phyloP scores from a whole-genome alignment of 164 flowering plant genomes.

The Umbilicus rupestris region DNA sequence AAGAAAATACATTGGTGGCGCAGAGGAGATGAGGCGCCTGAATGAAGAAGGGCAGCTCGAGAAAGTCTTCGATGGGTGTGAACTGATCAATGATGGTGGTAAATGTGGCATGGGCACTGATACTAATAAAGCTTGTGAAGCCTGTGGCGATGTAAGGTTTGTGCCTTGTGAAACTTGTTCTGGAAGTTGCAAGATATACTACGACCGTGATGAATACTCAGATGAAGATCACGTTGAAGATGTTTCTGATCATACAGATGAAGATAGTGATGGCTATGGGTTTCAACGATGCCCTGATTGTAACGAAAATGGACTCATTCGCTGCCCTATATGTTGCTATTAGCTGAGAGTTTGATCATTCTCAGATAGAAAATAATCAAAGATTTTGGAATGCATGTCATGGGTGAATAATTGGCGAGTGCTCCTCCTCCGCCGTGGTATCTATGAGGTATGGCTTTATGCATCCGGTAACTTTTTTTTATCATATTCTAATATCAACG shows the following conservation, averaged over 20 bases:
- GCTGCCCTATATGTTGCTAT: conserved; percentile 63
- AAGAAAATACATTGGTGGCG: conserved; percentile 60
- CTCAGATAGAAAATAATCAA: neutral
- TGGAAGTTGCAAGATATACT: conserved; percentile 81
- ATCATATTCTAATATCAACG: no score
- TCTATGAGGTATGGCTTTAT: neutral
- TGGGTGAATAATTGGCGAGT: neutral
- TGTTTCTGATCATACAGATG: conserved; percentile 9
- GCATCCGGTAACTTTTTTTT: neutral
- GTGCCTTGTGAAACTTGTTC: conserved; percentile 75
- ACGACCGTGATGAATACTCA: conserved; percentile 32
- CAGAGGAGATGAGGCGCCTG: conserved; percentile 53
- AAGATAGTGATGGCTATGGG: conserved; percentile 13
- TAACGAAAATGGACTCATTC: conserved; percentile 73
- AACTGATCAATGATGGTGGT: conserved; percentile 30
- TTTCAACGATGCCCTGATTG: conserved; percentile 76
- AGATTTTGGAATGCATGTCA: neutral
- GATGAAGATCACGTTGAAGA: conserved; percentile 20
- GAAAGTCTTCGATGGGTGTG: conserved; percentile 45
- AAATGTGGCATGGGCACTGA: conserved; percentile 11
- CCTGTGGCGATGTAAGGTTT: conserved; percentile 80
- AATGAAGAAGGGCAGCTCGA: conserved; percentile 74
- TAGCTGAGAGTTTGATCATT: conserved; percentile 10
- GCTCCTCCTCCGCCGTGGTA: neutral
- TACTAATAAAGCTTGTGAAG: conserved; percentile 41